phyloP scores from a whole-genome alignment of 768 basidiomycete species.

The Leccinum rimulosum region DNA sequence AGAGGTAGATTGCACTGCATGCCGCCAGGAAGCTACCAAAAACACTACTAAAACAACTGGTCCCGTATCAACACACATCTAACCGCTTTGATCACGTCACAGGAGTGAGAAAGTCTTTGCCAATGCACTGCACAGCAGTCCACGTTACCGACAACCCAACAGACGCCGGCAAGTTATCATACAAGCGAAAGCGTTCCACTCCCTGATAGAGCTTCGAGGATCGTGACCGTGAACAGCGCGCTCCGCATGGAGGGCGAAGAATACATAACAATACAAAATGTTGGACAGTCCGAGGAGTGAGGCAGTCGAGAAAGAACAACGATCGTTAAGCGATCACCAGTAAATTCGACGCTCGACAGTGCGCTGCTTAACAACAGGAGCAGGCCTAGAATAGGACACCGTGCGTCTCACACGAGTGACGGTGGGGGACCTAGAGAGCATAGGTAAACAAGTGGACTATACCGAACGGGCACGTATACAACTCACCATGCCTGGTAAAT shows the following conservation, averaged over 20 bases:
- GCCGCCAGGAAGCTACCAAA: conserved; percentile 8
- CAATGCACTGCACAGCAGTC: conserved; percentile 21
- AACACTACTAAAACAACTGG: conserved; percentile 9
- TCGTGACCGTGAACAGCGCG: conserved; percentile 36
- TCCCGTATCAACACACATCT: conserved; percentile 21
- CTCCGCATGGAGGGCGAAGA: conserved; percentile 4
- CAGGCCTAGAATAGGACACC: conserved; percentile 55
- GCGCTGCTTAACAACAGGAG: conserved; percentile 41
- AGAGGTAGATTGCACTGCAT: conserved; percentile 7
- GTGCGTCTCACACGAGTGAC: conserved; percentile 78
- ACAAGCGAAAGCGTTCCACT: conserved; percentile 19
- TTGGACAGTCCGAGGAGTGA: conserved; percentile 19
- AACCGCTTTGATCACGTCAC: conserved; percentile 10
- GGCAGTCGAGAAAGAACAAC: background rate
- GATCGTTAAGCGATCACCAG: conserved; percentile 47
- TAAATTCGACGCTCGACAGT: conserved; percentile 75
- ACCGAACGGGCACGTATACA: background rate
- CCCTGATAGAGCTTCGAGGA: conserved; percentile 55
- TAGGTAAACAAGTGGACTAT: conserved; percentile 4
- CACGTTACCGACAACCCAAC: conserved; percentile 13
- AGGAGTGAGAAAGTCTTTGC: conserved; percentile 7
- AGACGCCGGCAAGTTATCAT: conserved; percentile 16
- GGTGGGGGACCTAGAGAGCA: conserved; percentile 60
- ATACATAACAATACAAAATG: conserved; percentile 35
- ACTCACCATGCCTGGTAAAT: conserved; percentile 66